Conservation (phyloP, 2,329 filamentous ascomycete genomes). For the Paraphoma chrysanthemicola region DNA sequence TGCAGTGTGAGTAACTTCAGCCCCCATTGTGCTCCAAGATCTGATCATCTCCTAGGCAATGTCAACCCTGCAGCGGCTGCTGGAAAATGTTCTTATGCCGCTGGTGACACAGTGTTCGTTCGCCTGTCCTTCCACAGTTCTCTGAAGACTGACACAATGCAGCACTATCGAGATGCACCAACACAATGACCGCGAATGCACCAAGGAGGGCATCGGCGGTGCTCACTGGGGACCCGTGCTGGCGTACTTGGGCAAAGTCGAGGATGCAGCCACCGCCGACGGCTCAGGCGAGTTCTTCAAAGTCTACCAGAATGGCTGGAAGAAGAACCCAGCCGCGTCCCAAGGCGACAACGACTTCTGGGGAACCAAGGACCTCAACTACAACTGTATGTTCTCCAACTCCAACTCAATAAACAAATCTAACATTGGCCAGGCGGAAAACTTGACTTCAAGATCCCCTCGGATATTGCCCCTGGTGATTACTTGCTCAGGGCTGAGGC, state of each 20-base stretch:
- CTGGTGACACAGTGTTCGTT: slow-evolving; percentile 30
- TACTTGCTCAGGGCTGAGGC: slow-evolving; percentile 56
- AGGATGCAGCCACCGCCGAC: slow-evolving; percentile 51
- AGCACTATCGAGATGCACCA: slow-evolving; percentile 40
- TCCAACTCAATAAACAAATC: background rate
- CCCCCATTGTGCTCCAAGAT: background rate
- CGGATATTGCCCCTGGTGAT: slow-evolving; percentile 50
- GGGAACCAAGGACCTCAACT: slow-evolving; percentile 52
- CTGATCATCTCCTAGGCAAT: slow-evolving; percentile 13
- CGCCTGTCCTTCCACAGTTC: background rate
- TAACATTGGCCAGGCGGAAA: slow-evolving; percentile 19
- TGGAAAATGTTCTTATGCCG: slow-evolving; percentile 33
- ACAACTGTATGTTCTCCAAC: slow-evolving; percentile 33
- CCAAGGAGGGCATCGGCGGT: slow-evolving; percentile 32
- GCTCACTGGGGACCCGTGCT: slow-evolving; percentile 62
- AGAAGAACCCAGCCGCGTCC: slow-evolving; percentile 33
- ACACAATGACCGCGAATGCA: slow-evolving; percentile 31
- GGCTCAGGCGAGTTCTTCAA: slow-evolving; percentile 61
- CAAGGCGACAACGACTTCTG: slow-evolving; percentile 53
- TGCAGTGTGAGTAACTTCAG: slow-evolving; percentile 24
- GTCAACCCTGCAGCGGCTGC: slow-evolving; percentile 32
- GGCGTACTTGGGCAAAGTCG: slow-evolving; percentile 55
- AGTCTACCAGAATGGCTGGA: slow-evolving; percentile 51
- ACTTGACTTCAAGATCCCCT: slow-evolving; percentile 45
- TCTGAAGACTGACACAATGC: background rate